Percentiles rank a stretch among this genome's conserved stretches.
phyloP scores from a whole-genome alignment of 2,329 filamentous ascomycete genomes.

The Lizonia empirigonia region DNA sequence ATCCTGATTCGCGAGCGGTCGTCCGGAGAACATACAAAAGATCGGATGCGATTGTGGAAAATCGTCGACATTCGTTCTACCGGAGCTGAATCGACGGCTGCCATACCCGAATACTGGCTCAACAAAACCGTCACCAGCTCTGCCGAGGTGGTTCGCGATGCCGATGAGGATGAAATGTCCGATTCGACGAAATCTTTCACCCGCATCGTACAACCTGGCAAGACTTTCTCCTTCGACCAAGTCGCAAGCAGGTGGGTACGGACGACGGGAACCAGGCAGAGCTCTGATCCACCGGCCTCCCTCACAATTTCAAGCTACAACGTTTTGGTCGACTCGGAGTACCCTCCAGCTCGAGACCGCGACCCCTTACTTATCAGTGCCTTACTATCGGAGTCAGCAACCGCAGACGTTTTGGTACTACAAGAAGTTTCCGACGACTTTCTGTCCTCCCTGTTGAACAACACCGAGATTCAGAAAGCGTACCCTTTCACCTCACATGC shows the following conservation, averaged over 20 bases:
- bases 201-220: conserved; percentile 28
- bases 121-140: not conserved
- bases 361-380: conserved; percentile 46
- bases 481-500: conserved; percentile 66
- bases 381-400: conserved; percentile 41
- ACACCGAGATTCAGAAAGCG: conserved; percentile 52
- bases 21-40: conserved; percentile 34
- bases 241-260: conserved; percentile 32
- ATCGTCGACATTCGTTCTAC: conserved; percentile 47
- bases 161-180: not conserved
- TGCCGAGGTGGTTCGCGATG: conserved; percentile 4
- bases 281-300: conserved; percentile 6
- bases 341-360: conserved; percentile 45
- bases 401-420: conserved; percentile 53
- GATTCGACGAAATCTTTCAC: conserved; percentile 2
- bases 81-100: not conserved
- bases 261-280: not conserved
- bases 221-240: conserved; percentile 40
- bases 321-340: conserved; percentile 49
- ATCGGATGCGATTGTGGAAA: conserved; percentile 64
- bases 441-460: conserved; percentile 59
- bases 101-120: conserved; percentile 25
- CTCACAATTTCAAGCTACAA: conserved; percentile 53
- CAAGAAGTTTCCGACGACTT: conserved; percentile 71
- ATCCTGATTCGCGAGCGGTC: conserved; percentile 59